These are phyloP conservation scores for Aleurites moluccanus DNA, from an alignment of 441 rosid species.

Conservation along the genomic window DNA sequence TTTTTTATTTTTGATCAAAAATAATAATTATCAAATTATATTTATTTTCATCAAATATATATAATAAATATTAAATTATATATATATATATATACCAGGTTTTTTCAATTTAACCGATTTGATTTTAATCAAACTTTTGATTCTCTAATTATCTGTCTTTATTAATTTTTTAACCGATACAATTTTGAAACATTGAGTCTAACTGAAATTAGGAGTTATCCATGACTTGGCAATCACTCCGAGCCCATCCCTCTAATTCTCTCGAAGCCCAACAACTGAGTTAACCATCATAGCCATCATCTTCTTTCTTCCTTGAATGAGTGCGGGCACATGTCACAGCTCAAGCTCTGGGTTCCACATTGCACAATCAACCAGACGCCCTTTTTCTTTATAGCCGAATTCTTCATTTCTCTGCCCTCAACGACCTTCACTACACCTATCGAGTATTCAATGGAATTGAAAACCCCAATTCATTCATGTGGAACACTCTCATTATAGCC, in stretches of 20 bases:
- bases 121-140: too few species aligned
- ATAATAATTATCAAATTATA: too few species aligned
- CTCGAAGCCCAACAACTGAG: slow-evolving; percentile 23
- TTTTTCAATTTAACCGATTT: too few species aligned
- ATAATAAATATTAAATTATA: too few species aligned
- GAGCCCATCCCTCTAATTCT: slow-evolving; percentile 36
- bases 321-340: slow-evolving; percentile 51
- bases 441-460: slow-evolving; percentile 44
- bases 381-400: slow-evolving; percentile 62
- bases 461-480: slow-evolving; percentile 59
- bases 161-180: too few species aligned
- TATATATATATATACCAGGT: too few species aligned
- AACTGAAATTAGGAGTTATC: too few species aligned
- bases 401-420: slow-evolving; percentile 56
- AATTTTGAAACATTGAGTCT: too few species aligned
- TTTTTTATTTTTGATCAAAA: too few species aligned
- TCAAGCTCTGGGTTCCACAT: slow-evolving; percentile 57
- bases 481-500: slow-evolving; percentile 68
- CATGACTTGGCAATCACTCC: slow-evolving; percentile 39
- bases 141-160: too few species aligned
- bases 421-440: slow-evolving; percentile 48
- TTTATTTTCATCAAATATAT: too few species aligned
- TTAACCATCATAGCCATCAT: slow-evolving; percentile 34
- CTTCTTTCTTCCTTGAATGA: slow-evolving; percentile 40
- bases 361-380: slow-evolving; percentile 47